A percentile compares a stretch with the other conserved stretches of the same genome.
phyloP scores from a whole-genome alignment of 2,329 filamentous ascomycete genomes.

The Colletotrichum gloeosporioides region DNA sequence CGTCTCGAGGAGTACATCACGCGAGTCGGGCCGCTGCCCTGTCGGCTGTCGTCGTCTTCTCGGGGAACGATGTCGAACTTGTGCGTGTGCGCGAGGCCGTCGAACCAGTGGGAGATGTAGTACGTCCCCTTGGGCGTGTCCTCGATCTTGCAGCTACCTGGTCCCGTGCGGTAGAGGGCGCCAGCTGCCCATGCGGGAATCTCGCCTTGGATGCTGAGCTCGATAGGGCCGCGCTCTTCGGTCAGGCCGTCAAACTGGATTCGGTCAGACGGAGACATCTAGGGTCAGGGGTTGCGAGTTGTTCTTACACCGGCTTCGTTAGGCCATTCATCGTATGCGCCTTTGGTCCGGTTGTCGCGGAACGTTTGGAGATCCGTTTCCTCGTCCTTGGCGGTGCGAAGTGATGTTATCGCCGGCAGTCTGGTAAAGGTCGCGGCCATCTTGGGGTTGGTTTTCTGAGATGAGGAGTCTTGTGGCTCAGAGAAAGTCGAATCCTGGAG shows the following conservation, averaged over 20 bases:
- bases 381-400: constrained; percentile 16
- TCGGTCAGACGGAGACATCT: not conserved
- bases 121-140: constrained; percentile 63
- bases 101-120: constrained; percentile 78
- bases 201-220: constrained; percentile 65
- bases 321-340: constrained; percentile 49
- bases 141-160: constrained; percentile 68
- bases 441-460: not conserved
- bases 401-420: not conserved
- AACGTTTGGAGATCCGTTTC: constrained; percentile 9
- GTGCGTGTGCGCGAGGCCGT: constrained; percentile 75
- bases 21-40: constrained; percentile 27
- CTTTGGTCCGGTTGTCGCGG: constrained; percentile 21
- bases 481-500: not conserved
- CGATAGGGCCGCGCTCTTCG: constrained; percentile 69
- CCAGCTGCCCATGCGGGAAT: constrained; percentile 78
- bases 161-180: constrained; percentile 76
- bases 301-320: constrained; percentile 50
- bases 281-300: not conserved
- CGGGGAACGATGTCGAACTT: constrained; percentile 69
- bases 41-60: constrained; percentile 24
- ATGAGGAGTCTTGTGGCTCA: not conserved
- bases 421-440: not conserved
- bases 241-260: constrained; percentile 70
- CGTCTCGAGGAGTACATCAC: constrained; percentile 76